Base-by-base conservation (phyloP, 2,329 filamentous ascomycete genomes). In the Torrubiellomyces zombiae region DNA sequence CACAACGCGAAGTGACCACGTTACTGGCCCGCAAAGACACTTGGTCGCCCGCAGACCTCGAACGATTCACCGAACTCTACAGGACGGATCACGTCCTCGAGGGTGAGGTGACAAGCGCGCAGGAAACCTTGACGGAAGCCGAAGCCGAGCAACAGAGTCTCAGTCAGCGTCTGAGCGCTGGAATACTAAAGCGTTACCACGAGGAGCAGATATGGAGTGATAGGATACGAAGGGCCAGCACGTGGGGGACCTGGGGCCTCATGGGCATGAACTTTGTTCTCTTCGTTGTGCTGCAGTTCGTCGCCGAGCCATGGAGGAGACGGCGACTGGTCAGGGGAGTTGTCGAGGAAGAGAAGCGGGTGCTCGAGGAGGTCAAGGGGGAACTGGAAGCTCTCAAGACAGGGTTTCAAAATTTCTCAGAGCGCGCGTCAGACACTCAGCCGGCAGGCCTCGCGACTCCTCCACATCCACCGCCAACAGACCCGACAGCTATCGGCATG, bases 151-250 rank as follows among this genome's bases (percentile, higher is more conserved):
- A 91, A 32, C 79, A 93, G 51, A 74, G 78, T 32, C 67, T 83
- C 1, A 68, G 74, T 28, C 68, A 73, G 26, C 67, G 74, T 39
- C 58, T 98, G 27, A 86, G 78, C 45, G 73, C 76, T 32, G 73
- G 75, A 25, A 94, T 95, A 39, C 59, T 94, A 25, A 78, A 78
- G 32, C 71, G 91, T 32, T 98, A 98, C 51, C 89, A 98, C 50
- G 89, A 98, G 55, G 89, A 98, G 57, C 89, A 98, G 56, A 91
- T 98, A 28, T 98, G 89, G 89, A 92, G 81, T 44, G 89, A 98
- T 48, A 86, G 92, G 39, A 98, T 98, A 45, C 67, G 89, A 18
- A 66, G 89, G 36, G 93, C 93, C 62, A 89, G 79, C 47, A 98
- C 89, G 0, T 98, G 89, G 89, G 86, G 91, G 18, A 98, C 89